A percentile compares a stretch with the other conserved stretches of the same genome.
phyloP scores from a whole-genome alignment of 2,329 filamentous ascomycete species.

The Paecilomyces sp. region DNA sequence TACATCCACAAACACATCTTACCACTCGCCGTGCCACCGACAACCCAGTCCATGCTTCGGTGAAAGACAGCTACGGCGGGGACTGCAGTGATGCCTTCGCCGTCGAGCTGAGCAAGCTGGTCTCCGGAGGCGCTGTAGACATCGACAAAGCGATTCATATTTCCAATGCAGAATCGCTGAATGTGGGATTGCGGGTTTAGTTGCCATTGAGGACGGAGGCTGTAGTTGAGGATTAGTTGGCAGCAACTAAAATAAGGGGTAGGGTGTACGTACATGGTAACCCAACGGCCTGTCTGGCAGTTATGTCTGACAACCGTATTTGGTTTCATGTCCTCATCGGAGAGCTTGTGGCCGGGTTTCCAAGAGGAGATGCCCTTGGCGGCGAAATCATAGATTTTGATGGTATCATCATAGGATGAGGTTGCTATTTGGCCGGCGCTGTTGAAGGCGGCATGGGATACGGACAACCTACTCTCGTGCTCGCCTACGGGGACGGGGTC shows the following conservation, averaged over 20 bases:
- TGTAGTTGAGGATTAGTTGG: constrained; percentile 17
- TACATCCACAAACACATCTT: constrained; percentile 90
- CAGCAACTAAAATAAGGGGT: neutral
- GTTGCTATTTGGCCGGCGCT: constrained; percentile 79
- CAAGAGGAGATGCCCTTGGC: constrained; percentile 51
- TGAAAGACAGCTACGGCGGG: constrained; percentile 91
- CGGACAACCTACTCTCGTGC: constrained; percentile 74
- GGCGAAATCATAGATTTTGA: constrained; percentile 82
- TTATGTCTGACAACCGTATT: constrained; percentile 69
- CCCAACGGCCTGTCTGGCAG: constrained; percentile 92
- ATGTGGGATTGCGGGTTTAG: constrained; percentile 66
- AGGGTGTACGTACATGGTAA: constrained; percentile 58
- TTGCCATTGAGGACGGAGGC: constrained; percentile 84
- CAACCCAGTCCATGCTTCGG: constrained; percentile 81
- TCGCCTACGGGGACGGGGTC: constrained; percentile 68
- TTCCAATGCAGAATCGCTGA: constrained; percentile 85
- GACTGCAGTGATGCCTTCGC: constrained; percentile 88
- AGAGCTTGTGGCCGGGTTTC: constrained; percentile 52
- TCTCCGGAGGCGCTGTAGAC: constrained; percentile 75
- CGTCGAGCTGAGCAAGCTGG: constrained; percentile 81
- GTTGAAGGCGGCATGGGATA: constrained; percentile 90
- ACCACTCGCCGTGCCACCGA: constrained; percentile 82
- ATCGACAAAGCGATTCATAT: constrained; percentile 97
- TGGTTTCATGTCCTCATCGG: constrained; percentile 60
- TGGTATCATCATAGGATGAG: constrained; percentile 86